Conservation (phyloP, 192 early-diverging fungal species). For the Chytriomyces sp. region DNA sequence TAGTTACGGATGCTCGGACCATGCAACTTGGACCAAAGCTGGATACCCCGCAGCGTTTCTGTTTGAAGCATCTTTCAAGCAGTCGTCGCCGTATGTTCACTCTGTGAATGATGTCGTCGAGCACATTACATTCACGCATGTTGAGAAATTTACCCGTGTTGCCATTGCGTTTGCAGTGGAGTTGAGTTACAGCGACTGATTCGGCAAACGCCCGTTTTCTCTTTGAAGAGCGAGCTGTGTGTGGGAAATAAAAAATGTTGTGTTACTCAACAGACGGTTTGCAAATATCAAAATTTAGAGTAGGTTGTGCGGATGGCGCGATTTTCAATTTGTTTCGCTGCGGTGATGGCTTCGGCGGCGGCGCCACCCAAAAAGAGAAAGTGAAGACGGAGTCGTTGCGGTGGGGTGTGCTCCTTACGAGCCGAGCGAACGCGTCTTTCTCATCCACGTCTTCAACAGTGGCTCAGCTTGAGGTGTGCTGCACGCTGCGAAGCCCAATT, state of each 20-base stretch:
- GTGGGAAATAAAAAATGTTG: neutral
- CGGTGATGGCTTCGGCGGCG: neutral
- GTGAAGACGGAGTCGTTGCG: neutral
- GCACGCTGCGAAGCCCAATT: neutral
- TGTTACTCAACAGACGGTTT: too few relatives aligned
- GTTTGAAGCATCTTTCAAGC: slow-evolving; percentile 52
- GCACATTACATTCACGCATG: slow-evolving; percentile 83
- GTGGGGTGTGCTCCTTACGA: neutral
- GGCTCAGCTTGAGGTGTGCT: neutral
- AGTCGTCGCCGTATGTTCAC: slow-evolving; percentile 67
- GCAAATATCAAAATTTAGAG: neutral
- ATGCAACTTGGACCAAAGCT: slow-evolving; percentile 88
- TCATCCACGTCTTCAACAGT: neutral
- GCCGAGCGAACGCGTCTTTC: neutral
- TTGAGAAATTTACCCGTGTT: slow-evolving; percentile 86
- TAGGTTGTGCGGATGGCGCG: neutral
- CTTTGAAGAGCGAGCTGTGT: neutral
- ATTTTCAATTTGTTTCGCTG: neutral
- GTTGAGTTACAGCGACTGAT: slow-evolving; percentile 38
- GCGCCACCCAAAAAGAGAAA: neutral
- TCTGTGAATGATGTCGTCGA: slow-evolving; percentile 76
- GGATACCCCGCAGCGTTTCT: slow-evolving; percentile 84
- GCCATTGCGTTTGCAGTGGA: slow-evolving; percentile 88
- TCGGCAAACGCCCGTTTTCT: too few relatives aligned
- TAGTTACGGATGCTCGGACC: slow-evolving; percentile 74